Percentiles rank a stretch among this genome's conserved stretches.
Conservation (phyloP, 1,284 basidiomycete genomes). For the Paramarasmius palmivorus region DNA sequence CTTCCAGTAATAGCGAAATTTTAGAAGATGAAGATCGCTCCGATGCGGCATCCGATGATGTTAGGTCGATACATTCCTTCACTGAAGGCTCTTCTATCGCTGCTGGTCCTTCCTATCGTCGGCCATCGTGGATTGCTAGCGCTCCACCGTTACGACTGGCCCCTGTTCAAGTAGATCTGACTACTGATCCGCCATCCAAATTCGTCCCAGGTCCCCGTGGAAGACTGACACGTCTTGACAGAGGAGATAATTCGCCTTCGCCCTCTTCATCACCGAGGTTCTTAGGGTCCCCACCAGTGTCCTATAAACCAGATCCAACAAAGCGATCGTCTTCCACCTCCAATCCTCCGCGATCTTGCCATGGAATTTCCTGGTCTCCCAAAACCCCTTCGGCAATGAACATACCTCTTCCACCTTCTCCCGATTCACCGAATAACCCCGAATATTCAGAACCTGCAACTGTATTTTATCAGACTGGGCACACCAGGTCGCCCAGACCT, state of each 20-base stretch:
- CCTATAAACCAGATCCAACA: constrained; percentile 34
- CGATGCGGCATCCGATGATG: constrained; percentile 64
- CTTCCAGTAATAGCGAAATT: constrained; percentile 61
- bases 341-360: constrained; percentile 36
- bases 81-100: constrained; percentile 40
- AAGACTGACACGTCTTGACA: constrained; percentile 17
- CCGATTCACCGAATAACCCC: constrained; percentile 35
- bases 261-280: constrained; percentile 3
- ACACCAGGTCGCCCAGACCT: constrained; percentile 18
- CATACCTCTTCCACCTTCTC: constrained; percentile 43
- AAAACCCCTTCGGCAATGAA: constrained; percentile 32
- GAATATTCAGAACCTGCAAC: constrained; percentile 46
- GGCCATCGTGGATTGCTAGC: constrained; percentile 40
- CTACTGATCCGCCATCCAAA: constrained; percentile 8
- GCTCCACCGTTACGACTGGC: constrained; percentile 30
- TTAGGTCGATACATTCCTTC: constrained; percentile 60
- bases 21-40: constrained; percentile 66
- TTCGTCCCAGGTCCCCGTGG: constrained; percentile 21
- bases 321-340: constrained; percentile 34
- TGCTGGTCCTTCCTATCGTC: constrained; percentile 31
- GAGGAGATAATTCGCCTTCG: not conserved
- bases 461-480: constrained; percentile 56
- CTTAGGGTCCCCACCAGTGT: constrained; percentile 21
- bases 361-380: constrained; percentile 36
- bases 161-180: constrained; percentile 17